phyloP scores from a whole-genome alignment of 2,329 filamentous ascomycete genomes.

The Diplocarpon mali region DNA sequence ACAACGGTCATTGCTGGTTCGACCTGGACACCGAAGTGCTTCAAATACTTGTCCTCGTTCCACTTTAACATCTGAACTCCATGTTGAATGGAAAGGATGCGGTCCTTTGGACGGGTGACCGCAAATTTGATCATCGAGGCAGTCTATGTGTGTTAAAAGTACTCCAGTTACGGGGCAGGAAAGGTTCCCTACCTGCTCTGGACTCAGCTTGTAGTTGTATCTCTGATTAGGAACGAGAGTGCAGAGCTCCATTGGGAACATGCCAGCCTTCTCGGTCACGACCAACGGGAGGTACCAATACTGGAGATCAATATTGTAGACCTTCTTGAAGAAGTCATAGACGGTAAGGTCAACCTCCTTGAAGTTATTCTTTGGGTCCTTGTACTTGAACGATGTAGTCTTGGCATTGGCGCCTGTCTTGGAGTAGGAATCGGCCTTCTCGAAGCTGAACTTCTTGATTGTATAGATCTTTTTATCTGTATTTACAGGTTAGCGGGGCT shows the following conservation, averaged over 20 bases:
- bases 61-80: conserved; percentile 60
- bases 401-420: conserved; percentile 37
- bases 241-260: conserved; percentile 53
- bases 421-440: conserved; percentile 28
- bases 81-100: conserved; percentile 55
- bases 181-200: conserved; percentile 29
- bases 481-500: neutral
- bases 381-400: conserved; percentile 45
- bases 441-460: conserved; percentile 40
- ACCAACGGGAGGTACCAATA: conserved; percentile 44
- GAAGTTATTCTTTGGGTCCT: conserved; percentile 29
- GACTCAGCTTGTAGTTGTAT: conserved; percentile 51
- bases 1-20: conserved; percentile 47
- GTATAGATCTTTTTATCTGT: conserved; percentile 39
- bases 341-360: conserved; percentile 28
- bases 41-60: conserved; percentile 56
- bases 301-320: conserved; percentile 41
- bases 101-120: conserved; percentile 61
- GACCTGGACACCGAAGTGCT: conserved; percentile 64
- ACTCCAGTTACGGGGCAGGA: neutral
- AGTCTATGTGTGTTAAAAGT: conserved; percentile 41
- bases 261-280: conserved; percentile 40
- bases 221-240: conserved; percentile 42
- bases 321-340: conserved; percentile 43
- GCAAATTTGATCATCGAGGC: conserved; percentile 87